A percentile compares a stretch with the other conserved stretches of the same genome.
These are phyloP conservation scores for Fusarium sp. DNA, from an alignment of 2,329 filamentous ascomycete species.

Conservation along the genomic window DNA sequence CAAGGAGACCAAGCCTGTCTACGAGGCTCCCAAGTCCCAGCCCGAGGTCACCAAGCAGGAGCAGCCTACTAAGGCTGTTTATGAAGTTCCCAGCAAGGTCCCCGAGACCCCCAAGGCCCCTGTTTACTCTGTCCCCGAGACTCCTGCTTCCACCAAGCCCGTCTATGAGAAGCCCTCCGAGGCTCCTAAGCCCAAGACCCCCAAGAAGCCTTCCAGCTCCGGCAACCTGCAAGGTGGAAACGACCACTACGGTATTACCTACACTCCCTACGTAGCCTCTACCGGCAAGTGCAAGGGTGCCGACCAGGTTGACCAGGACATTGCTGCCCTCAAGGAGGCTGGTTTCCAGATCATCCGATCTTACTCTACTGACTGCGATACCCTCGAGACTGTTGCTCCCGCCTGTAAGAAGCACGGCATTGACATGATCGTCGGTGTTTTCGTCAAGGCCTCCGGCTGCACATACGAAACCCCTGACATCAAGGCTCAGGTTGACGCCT, in stretches of 20 bases:
- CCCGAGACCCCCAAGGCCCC: slow-evolving; percentile 12
- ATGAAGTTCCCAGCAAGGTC: slow-evolving; percentile 20
- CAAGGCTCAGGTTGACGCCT: slow-evolving; percentile 76
- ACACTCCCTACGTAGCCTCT: slow-evolving; percentile 74
- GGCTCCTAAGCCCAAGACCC: slow-evolving; percentile 33
- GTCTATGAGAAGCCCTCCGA: slow-evolving; percentile 33
- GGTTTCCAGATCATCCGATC: slow-evolving; percentile 80
- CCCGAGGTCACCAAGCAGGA: slow-evolving; percentile 34
- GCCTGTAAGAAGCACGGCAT: slow-evolving; percentile 74
- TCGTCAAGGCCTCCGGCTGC: slow-evolving; percentile 74
- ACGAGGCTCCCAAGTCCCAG: slow-evolving; percentile 28
- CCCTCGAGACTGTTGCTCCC: slow-evolving; percentile 77
- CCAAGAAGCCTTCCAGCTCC: slow-evolving; percentile 37
- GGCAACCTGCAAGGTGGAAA: slow-evolving; percentile 53
- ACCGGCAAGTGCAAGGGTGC: slow-evolving; percentile 72
- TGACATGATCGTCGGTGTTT: slow-evolving; percentile 87
- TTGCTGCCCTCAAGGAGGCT: slow-evolving; percentile 67
- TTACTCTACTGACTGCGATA: slow-evolving; percentile 92
- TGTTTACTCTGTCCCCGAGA: slow-evolving; percentile 14
- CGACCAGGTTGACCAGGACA: slow-evolving; percentile 65
- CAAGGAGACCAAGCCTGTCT: slow-evolving; percentile 31
- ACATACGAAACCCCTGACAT: slow-evolving; percentile 67
- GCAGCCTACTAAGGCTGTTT: slow-evolving; percentile 16
- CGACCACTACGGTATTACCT: slow-evolving; percentile 78
- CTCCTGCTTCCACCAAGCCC: slow-evolving; percentile 15